Conservation (phyloP, 148 eudicot genomes). For the Euryodendron excelsum region DNA sequence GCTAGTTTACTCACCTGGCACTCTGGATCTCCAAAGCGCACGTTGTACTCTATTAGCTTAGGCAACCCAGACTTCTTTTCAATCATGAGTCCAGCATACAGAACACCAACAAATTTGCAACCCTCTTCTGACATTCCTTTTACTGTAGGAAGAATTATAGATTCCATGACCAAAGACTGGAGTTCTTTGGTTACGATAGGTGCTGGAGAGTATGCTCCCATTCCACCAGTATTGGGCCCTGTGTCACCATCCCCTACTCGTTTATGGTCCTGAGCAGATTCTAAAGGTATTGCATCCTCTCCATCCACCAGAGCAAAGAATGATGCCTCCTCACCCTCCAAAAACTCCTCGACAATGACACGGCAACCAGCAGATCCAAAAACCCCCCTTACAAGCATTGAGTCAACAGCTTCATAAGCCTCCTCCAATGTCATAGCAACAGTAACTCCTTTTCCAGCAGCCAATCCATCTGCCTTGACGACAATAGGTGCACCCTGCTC, state of each 20-base stretch:
- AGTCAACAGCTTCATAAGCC: slow-evolving; percentile 85
- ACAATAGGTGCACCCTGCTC: slow-evolving; percentile 92
- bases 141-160: slow-evolving; percentile 80
- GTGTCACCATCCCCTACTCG: slow-evolving; percentile 91
- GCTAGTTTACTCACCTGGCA: slow-evolving; percentile 68
- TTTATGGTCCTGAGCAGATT: slow-evolving; percentile 98
- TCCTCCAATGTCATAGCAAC: slow-evolving; percentile 82
- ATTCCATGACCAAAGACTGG: slow-evolving; percentile 65
- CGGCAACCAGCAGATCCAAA: slow-evolving; percentile 86
- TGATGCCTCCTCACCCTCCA: slow-evolving; percentile 95
- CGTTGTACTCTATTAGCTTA: slow-evolving; percentile 87
- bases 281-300: slow-evolving; percentile 78
- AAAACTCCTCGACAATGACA: slow-evolving; percentile 75
- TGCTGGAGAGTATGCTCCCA: slow-evolving; percentile 98
- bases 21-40: slow-evolving; percentile 98
- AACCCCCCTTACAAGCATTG: slow-evolving; percentile 67
- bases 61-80: slow-evolving; percentile 93
- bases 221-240: slow-evolving; percentile 96
- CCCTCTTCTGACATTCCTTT: slow-evolving; percentile 89
- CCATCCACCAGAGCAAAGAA: slow-evolving; percentile 96
- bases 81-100: slow-evolving; percentile 94
- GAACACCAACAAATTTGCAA: slow-evolving; percentile 90
- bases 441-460: slow-evolving; percentile 95
- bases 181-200: slow-evolving; percentile 85
- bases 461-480: slow-evolving; percentile 87